These are phyloP conservation scores for Phytomonas francai DNA, from an alignment of 208 protist species.

Conservation along the genomic window DNA sequence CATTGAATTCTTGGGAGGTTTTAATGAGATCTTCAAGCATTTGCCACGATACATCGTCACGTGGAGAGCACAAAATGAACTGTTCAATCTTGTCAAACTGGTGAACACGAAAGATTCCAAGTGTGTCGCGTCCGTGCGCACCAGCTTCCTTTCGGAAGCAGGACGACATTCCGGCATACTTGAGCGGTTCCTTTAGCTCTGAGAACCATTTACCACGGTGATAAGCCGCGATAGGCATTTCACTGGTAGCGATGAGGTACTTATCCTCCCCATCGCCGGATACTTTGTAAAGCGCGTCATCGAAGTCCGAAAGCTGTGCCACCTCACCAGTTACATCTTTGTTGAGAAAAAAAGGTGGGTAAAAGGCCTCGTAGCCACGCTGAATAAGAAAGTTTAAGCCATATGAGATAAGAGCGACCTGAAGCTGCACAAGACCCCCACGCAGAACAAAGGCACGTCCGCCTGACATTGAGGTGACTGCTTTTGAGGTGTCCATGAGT, in stretches of 20 bases:
- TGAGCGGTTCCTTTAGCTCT: conserved; percentile 86
- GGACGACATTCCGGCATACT: conserved; percentile 96
- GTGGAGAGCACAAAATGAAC: conserved; percentile 89
- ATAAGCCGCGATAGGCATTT: conserved; percentile 98
- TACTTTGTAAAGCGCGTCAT: conserved; percentile 99
- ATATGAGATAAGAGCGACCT: conserved; percentile 97
- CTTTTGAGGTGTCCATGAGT: conserved; percentile 71
- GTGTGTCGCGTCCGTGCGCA: conserved; percentile 92
- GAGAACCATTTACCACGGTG: conserved; percentile 94
- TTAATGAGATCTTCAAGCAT: conserved; percentile 89
- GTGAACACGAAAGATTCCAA: conserved; percentile 95
- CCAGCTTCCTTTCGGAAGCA: conserved; percentile 99
- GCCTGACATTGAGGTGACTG: conserved; percentile 91
- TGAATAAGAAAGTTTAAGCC: conserved; percentile 93
- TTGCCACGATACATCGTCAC: conserved; percentile 87
- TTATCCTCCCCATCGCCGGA: conserved; percentile 96
- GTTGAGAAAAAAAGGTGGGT: conserved; percentile 99
- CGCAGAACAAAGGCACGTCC: conserved; percentile 97
- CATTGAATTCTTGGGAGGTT: conserved; percentile 91
- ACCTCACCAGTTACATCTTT: conserved; percentile 96
- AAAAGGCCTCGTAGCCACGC: conserved; percentile 92
- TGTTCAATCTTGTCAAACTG: conserved; percentile 98
- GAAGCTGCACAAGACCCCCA: conserved; percentile 95
- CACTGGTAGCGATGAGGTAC: conserved; percentile 99
- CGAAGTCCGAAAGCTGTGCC: conserved; percentile 98